These are phyloP conservation scores for Apiotrichum veenhuisii DNA, from an alignment of 1,284 basidiomycete species.

Conservation along the genomic window DNA sequence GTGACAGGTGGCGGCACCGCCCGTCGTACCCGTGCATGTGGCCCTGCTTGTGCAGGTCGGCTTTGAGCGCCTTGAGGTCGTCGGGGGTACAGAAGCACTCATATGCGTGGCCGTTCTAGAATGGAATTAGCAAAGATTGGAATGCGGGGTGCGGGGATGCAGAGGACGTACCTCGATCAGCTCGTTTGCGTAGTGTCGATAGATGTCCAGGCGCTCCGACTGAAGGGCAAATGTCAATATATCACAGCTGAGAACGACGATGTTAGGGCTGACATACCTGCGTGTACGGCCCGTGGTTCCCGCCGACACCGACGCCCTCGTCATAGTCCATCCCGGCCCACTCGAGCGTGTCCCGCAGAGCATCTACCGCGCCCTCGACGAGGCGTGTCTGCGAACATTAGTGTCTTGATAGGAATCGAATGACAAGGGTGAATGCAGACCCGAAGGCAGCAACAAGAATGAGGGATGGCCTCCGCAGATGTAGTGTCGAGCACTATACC, in stretches of 20 bases:
- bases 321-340: conserved; percentile 96
- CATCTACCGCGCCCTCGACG: conserved; percentile 78
- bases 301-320: conserved; percentile 74
- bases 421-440: too few relatives aligned
- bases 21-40: conserved; percentile 79
- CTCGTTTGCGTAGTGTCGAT: conserved; percentile 66
- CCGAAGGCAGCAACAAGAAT: too few relatives aligned
- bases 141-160: background rate
- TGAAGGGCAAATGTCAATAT: too few relatives aligned
- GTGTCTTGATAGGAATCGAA: too few relatives aligned
- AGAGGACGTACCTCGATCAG: conserved; percentile 69
- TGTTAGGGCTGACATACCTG: too few relatives aligned
- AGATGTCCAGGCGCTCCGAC: conserved; percentile 85
- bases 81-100: conserved; percentile 85
- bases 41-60: conserved; percentile 64
- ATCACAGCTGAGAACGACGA: too few relatives aligned
- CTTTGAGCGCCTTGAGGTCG: conserved; percentile 63
- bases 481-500: too few relatives aligned
- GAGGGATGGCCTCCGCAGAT: too few relatives aligned
- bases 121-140: background rate
- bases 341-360: conserved; percentile 67
- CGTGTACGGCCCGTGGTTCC: conserved; percentile 72
- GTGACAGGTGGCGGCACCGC: conserved; percentile 73
- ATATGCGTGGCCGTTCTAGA: conserved; percentile 82
- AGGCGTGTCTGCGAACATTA: conserved; percentile 59